Percentiles rank a stretch among this genome's conserved stretches.
Evolutionary conservation across 306 rosid genomes (phyloP).

Genomic region (Canavalia ensiformis): DNA sequence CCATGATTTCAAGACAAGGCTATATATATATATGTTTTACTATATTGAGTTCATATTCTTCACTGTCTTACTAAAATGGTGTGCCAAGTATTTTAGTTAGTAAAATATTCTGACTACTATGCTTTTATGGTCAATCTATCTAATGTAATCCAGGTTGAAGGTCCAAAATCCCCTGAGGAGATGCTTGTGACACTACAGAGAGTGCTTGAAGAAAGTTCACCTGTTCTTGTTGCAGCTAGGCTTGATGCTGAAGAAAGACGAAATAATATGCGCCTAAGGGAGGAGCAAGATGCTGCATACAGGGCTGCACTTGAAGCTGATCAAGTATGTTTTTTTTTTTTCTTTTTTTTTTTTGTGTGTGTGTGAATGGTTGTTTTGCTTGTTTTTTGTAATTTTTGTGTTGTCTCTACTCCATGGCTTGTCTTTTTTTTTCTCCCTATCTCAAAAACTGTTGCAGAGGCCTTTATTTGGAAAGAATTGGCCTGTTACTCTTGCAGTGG

Average conservation of each 20-base stretch:
- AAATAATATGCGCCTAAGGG: constrained; percentile 80
- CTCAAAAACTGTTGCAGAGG: constrained; percentile 4
- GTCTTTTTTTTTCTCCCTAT: constrained; percentile 24
- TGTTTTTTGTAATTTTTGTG: constrained; percentile 13
- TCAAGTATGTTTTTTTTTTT: constrained; percentile 71
- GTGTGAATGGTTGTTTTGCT: not conserved
- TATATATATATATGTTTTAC: constrained; percentile 9
- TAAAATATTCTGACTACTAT: constrained; percentile 36
- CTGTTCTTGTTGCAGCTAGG: constrained; percentile 86
- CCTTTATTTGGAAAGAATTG: constrained; percentile 36
- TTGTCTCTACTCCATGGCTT: constrained; percentile 23
- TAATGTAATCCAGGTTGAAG: constrained; percentile 75
- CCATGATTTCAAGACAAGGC: not conserved
- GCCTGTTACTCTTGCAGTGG: constrained; percentile 39
- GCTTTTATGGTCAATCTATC: constrained; percentile 38
- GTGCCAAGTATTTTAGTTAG: constrained; percentile 26
- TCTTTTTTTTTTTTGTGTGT: constrained; percentile 29
- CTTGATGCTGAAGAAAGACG: constrained; percentile 93
- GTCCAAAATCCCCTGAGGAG: constrained; percentile 90
- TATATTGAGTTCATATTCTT: constrained; percentile 20
- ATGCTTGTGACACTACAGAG: constrained; percentile 77
- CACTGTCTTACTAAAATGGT: constrained; percentile 27
- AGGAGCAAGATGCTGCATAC: constrained; percentile 99
- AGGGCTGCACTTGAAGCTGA: constrained; percentile 99
- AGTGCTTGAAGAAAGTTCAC: constrained; percentile 93